These are phyloP conservation scores for Colletotrichum magnum DNA, from an alignment of 2,329 filamentous ascomycete species.

Conservation along the genomic window DNA sequence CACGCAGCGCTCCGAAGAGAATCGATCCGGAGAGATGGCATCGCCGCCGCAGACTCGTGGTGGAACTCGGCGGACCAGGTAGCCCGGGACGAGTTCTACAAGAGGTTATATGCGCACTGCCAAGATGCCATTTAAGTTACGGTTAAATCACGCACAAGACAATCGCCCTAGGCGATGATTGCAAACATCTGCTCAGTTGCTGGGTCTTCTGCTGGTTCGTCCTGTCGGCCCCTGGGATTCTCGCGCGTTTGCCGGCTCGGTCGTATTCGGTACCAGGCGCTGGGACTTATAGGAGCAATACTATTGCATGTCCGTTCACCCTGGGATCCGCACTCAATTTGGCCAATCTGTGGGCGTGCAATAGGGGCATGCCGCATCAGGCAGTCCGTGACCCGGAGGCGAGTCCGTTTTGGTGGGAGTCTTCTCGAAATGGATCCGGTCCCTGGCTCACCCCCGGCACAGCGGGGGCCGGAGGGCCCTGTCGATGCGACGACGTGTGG, in stretches of 20 bases:
- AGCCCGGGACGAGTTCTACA: too few relatives aligned
- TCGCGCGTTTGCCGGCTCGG: background rate
- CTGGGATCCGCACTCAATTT: background rate
- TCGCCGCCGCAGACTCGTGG: too few relatives aligned
- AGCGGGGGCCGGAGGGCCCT: background rate
- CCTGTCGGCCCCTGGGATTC: background rate
- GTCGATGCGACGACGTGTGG: background rate
- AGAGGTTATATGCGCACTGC: too few relatives aligned
- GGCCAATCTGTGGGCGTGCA: background rate
- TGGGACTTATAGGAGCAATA: background rate
- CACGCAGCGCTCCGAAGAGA: too few relatives aligned
- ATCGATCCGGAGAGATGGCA: too few relatives aligned
- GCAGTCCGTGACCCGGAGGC: background rate
- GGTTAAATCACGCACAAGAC: too few relatives aligned
- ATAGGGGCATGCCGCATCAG: conserved; percentile 4
- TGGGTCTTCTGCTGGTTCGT: too few relatives aligned
- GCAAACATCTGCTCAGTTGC: too few relatives aligned
- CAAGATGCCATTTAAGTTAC: too few relatives aligned
- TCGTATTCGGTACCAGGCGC: conserved; percentile 5
- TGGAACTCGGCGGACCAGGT: too few relatives aligned
- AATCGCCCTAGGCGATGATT: too few relatives aligned
- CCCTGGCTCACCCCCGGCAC: background rate
- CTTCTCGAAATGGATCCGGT: background rate
- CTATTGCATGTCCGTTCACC: background rate
- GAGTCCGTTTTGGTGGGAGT: background rate